Base-by-base conservation (phyloP, 345 rosid species). In the Psidium guajava region DNA sequence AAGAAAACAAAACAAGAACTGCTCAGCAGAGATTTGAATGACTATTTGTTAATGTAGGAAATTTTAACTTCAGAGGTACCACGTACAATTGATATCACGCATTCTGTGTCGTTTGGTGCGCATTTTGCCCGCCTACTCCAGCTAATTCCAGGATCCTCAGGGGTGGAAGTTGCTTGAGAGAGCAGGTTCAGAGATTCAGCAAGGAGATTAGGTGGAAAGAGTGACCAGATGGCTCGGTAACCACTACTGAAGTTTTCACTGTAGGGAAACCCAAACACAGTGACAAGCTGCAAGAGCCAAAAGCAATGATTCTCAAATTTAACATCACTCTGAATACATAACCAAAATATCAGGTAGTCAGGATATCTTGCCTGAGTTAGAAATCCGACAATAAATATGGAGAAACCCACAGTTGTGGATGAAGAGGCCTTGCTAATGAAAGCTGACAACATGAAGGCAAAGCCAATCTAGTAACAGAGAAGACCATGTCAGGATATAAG, bases 151-250 rank as follows among this genome's bases (percentile, higher is more conserved):
- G 88, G 88, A 91, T 93, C 98, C 87, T 90, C 92, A 24, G 95
- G 95, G 84, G 95, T 92, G 84, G 88, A 69, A 82, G 97, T 95
- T 82, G 98, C 99, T 50, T 59, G 88, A 82, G 95, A 89, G 81
- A 97, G 98, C 69, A 91, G 83, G 16, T 83, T 82, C 83, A 97
- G 88, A 81, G 93, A 92, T 85, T 91, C 74, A 18, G 98, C 96
- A 53, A 97, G 94, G 87, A 94, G 95, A 94, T 95, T 95, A 7
- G 98, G 99, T 11, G 98, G 97, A 91, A 93, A 97, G 36, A 97
- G 81, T 25, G 99, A 95, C 99, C 99, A 97, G 90, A 95, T 47
- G 85, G 51, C 47, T 85, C 91, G 90, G 54, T 89, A 55, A 13
- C 84, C 58, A 28, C 21, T 54, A 83, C 93, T 84, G 49, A 74